Percentiles rank a stretch among this genome's conserved stretches.
Conservation (phyloP, 2,329 filamentous ascomycete species). For the Colletotrichum destructivum region DNA sequence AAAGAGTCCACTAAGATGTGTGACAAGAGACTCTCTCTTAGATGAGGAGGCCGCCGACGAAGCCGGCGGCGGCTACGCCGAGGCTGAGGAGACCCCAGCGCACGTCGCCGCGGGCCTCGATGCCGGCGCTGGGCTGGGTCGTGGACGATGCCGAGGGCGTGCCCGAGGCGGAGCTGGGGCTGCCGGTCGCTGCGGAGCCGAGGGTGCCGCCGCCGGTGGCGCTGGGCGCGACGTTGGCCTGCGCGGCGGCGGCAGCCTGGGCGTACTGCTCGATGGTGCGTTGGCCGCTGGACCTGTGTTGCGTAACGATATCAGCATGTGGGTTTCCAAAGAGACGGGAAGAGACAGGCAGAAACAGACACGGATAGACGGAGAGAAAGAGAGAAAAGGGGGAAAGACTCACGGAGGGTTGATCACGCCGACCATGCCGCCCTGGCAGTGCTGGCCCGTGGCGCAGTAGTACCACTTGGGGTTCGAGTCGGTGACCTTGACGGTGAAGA, state of each 20-base stretch:
- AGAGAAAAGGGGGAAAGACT: neutral
- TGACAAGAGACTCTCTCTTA: neutral
- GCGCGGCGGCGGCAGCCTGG: conserved; percentile 24
- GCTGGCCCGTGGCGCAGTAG: conserved; percentile 72
- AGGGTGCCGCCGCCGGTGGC: conserved; percentile 38
- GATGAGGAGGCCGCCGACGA: conserved; percentile 39
- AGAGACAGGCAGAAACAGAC: too few relatives aligned
- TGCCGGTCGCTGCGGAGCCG: conserved; percentile 25
- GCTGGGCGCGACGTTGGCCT: conserved; percentile 38
- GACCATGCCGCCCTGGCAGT: conserved; percentile 75
- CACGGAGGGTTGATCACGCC: conserved; percentile 55
- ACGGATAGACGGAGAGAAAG: too few relatives aligned
- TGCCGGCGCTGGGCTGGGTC: conserved; percentile 26
- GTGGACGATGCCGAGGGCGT: conserved; percentile 11
- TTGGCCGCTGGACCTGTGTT: conserved; percentile 4
- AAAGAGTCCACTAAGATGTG: neutral
- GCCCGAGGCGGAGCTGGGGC: conserved; percentile 23
- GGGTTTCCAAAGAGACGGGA: too few relatives aligned
- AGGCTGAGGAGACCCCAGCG: conserved; percentile 39
- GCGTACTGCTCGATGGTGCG: conserved; percentile 30
- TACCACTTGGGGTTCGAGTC: conserved; percentile 73
- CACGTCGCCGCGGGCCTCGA: conserved; percentile 34
- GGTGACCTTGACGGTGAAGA: conserved; percentile 47
- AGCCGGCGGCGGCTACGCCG: conserved; percentile 34
- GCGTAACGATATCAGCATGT: too few relatives aligned